Evolutionary conservation across 768 basidiomycete genomes (phyloP), one percentile per base, ranked within the genome.

Genomic region (Auricularia cornea): DNA sequence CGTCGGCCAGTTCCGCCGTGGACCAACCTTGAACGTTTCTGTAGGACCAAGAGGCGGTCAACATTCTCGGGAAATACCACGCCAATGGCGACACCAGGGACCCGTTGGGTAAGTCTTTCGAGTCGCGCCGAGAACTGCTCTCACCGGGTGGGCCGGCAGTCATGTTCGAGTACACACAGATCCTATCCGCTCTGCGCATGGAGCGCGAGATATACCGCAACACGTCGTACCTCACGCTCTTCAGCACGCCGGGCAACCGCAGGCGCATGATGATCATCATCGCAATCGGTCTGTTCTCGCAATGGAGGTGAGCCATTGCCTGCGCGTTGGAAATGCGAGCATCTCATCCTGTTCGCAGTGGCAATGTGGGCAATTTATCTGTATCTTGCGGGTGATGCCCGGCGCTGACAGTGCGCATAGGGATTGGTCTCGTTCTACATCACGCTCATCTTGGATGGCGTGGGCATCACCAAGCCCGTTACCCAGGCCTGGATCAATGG

Each of bases 341-440:
- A 67, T 20, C 33, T 62, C 26, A 62, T 30, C 28, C 32, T 31
- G 29, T 48, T 32, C 14, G 38, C 38, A 51, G n/a, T 18, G 59
- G 26, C 26, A 41, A 57, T 64, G 67, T 67, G 32, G n/a, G 63
- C 62, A 26, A 8, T 20, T 48, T 8, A 18, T 18, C 5, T 18
- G 44, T 48, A 20, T 64, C 54, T 11, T 59, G 26, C 35, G 4
- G 16, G 28, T 59, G 18, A 30, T 59, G 20, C 57, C 8, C 18
- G 32, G 32, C 30, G 31, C 48, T 33, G 2, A 33, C 41, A 85
- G 60, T 86, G 86, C 1, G 88, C 44, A n/a, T 48, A 88, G 61
- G 88, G 87, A 18, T 74, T 89, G 33, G 83, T 89, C 1, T 86
- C 86, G 1, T 89, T 87, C 72, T 91, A 90, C 70, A 87, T 91